Percentiles rank a stretch among this genome's conserved stretches.
Evolutionary conservation across 306 rosid species (phyloP).

Genomic region (Cucurbita ficifolia): DNA sequence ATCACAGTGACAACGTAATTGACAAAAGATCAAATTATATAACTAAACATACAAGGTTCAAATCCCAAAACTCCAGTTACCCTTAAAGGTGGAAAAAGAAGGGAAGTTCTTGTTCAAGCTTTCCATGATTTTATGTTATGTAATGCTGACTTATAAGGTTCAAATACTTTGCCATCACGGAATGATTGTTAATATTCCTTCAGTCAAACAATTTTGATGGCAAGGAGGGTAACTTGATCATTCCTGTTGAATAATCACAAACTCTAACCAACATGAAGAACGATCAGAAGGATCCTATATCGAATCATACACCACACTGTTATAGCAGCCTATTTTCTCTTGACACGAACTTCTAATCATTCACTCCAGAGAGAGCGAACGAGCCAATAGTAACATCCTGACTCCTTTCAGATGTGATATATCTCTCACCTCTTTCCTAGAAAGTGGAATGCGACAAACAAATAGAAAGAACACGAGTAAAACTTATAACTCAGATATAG

Average conservation of each 20-base stretch:
- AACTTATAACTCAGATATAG: not conserved
- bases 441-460: not conserved
- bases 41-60: not conserved
- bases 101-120: not conserved
- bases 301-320: not conserved
- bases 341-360: not conserved
- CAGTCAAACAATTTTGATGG: not conserved
- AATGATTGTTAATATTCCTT: not conserved
- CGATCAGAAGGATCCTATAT: not conserved
- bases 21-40: not conserved
- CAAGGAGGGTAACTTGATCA: not conserved
- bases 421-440: not conserved
- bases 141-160: not conserved
- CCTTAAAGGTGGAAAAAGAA: not conserved
- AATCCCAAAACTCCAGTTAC: not conserved
- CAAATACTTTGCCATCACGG: not conserved
- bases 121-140: not conserved
- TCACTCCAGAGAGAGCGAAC: not conserved
- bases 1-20: no score
- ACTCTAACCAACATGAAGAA: not conserved
- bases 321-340: not conserved
- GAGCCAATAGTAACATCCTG: not conserved
- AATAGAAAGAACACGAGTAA: not conserved
- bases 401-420: not conserved
- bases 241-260: not conserved